Base-by-base conservation (phyloP, 306 rosid species). In the Lablab purpureus region DNA sequence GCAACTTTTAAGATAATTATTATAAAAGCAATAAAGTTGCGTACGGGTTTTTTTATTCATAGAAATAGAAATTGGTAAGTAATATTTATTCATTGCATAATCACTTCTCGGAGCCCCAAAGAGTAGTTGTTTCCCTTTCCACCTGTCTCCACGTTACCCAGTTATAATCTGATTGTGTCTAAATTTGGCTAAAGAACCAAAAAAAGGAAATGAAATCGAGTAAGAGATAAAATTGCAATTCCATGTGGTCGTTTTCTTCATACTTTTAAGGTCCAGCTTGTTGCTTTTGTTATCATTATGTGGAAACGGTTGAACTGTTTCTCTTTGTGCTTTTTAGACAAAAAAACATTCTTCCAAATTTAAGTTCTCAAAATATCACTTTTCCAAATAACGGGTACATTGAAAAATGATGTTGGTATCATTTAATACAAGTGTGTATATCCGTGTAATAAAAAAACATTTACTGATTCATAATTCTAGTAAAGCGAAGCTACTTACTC, bases 241-340 rank as follows among this genome's bases (percentile, higher is more conserved):
- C 15, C 50, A 19, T 10, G 27, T 25, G 17, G 79, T 46, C 15
- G 7, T 41, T 21, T 11, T 30, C 75, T 18, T 21, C 34, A 23
- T 40, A 68, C 8, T 49, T 37, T 47, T 12, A 41, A 58, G 15
- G 18, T 21, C 21, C 23, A 12, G 28, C 63, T 18, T 5, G 52
- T 7, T 62, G 23, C 22, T 60, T 58, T 6, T 60, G 36, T 58
- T 58, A 58, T 58, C 65, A 27, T 41, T 60, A 6, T 4, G 8
- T 41, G 52, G 32, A 67, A 67, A 40, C 19, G 52, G 27, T 37
- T 67, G 21, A 73, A 54, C 14, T 22, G 40, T 58, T 46, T 79
- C 51, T 52, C 7, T 56, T 22, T 56, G 17, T 22, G 32, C 63
- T 4, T 22, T 6, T 56, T 22, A 10, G 22, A 19, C 43, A 59